Evolutionary conservation across 257 asterid genomes (phyloP), one percentile per base, ranked within the genome.

Genomic region (Ocimum tenuiflorum): DNA sequence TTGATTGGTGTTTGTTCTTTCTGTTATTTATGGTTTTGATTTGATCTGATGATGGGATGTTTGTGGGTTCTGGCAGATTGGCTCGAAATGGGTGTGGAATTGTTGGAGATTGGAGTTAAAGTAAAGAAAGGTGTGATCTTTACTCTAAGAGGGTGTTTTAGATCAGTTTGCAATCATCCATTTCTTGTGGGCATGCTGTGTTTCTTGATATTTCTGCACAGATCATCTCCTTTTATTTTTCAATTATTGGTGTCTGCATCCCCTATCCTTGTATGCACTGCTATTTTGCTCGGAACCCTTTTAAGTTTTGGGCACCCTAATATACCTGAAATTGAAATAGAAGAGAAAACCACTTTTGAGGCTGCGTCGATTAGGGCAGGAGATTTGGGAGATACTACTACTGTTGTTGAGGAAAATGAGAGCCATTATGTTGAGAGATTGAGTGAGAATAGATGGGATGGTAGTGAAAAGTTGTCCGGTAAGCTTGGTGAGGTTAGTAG

Each of bases 241-340:
- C 87, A 95, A 8, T 10, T 89, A 41, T 71, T 92, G 87, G 79
- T 92, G 6, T 84, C 92, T 71, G 79, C 79, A 46, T 92, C 90
- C 41, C 98, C 98, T 74, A 80, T 87, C 22, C 81, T 92, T 71
- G 78, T 87, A 36, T 92, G 97, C 77, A 92, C 99, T 78, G 91
- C 95, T 70, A 70, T 83, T 73, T 81, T 92, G 83, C 96, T 92
- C 52, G 99, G 99, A 8, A 80, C 86, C 57, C 83, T 92, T 48
- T 70, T 92, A 54, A 92, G 95, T 82, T 87, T 84, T 60, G 97
- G 99, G 65, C 85, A 92, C 42, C 85, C 84, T 0, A 82, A 84
- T 72, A 46, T 85, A 69, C 97, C 99, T 1, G 90, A 87, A 61
- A 86, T 87, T n/a, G 91, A 84, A 55, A 65, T 64, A 56, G 95